Conservation (phyloP, 352 stramenopile species). For the Pythium periplocum region DNA sequence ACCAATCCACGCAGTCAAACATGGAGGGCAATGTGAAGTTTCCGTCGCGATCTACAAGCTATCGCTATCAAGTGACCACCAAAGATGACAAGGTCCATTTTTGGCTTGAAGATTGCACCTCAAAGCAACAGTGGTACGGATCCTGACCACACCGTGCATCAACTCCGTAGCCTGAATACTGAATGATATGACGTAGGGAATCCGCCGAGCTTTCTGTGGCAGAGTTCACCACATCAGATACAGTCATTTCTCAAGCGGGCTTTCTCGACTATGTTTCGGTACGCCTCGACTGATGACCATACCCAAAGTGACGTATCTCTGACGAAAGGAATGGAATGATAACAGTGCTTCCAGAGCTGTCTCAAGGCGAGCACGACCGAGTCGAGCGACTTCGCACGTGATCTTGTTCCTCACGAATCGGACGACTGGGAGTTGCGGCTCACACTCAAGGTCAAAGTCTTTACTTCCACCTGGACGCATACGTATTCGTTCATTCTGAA, state of each 20-base stretch:
- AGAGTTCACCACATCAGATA: background rate
- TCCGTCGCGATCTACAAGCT: no score
- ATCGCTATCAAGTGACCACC: background rate
- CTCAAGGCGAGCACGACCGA: background rate
- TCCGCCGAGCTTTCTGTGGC: background rate
- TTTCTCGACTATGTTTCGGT: conserved; percentile 2
- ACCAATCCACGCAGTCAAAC: no score
- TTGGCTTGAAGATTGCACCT: background rate
- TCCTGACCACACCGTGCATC: no score
- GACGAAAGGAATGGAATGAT: background rate
- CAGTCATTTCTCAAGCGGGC: background rate
- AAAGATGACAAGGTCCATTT: background rate
- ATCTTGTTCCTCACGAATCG: background rate
- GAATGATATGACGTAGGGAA: background rate
- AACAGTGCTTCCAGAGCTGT: conserved; percentile 2
- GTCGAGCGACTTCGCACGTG: background rate
- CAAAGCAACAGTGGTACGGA: background rate
- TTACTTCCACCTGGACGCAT: background rate
- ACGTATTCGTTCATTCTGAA: conserved; percentile 1
- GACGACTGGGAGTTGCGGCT: background rate
- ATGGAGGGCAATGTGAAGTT: no score
- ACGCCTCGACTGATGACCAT: background rate
- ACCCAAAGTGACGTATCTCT: background rate
- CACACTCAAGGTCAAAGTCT: conserved; percentile 1
- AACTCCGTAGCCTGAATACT: background rate